Evolutionary conservation across 2,329 filamentous ascomycete species (phyloP).

Genomic region (Cladosporium austrohemisphaericum): DNA sequence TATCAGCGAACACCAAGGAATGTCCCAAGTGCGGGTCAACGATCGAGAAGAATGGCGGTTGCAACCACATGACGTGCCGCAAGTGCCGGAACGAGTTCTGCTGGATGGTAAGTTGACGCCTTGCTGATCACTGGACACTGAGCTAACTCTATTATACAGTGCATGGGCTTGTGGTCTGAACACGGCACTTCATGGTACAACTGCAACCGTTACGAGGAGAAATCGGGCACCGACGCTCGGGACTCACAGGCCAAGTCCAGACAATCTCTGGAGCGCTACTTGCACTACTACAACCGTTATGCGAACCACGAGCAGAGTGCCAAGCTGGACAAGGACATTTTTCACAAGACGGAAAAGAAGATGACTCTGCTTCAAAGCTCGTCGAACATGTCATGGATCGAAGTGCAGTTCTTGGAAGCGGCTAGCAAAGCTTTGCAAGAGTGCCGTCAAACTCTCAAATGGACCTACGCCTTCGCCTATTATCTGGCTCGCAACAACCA

Average conservation of each 20-base stretch:
- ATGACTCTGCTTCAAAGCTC: constrained; percentile 94
- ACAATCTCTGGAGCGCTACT: constrained; percentile 87
- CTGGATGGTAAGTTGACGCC: constrained; percentile 64
- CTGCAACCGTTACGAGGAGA: constrained; percentile 96
- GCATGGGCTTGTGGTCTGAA: constrained; percentile 98
- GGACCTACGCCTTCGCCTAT: constrained; percentile 98
- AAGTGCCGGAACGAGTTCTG: constrained; percentile 97
- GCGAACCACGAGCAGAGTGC: constrained; percentile 98
- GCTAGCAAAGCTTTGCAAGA: constrained; percentile 92
- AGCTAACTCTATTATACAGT: constrained; percentile 37
- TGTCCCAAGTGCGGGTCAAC: constrained; percentile 94
- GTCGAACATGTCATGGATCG: constrained; percentile 97
- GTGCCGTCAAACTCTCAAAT: constrained; percentile 97
- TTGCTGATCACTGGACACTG: neutral
- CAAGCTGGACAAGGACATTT: constrained; percentile 93
- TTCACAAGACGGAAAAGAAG: constrained; percentile 95
- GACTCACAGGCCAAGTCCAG: constrained; percentile 89
- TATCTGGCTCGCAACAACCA: constrained; percentile 95
- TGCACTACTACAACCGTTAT: constrained; percentile 99
- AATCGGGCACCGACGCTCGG: constrained; percentile 83
- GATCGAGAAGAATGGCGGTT: constrained; percentile 97
- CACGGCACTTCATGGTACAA: constrained; percentile 99
- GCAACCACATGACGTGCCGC: constrained; percentile 96
- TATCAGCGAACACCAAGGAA: constrained; percentile 97
- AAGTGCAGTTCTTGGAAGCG: constrained; percentile 92